Percentiles rank a stretch among this genome's conserved stretches.
These are phyloP conservation scores for Neofusicoccum kwambonambiense DNA, from an alignment of 2,329 filamentous ascomycete species.

Conservation along the genomic window DNA sequence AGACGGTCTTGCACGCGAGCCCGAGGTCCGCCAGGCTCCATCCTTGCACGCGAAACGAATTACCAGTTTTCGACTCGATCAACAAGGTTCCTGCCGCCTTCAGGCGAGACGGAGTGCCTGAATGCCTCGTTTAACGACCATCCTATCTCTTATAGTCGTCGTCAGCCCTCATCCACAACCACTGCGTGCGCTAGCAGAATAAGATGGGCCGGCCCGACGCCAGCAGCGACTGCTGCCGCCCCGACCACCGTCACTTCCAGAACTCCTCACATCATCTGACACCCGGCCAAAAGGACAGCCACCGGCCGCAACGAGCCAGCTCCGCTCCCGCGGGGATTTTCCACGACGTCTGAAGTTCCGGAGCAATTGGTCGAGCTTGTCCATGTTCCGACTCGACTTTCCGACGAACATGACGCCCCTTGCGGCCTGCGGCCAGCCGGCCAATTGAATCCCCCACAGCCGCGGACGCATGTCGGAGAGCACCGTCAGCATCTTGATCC, in stretches of 20 bases:
- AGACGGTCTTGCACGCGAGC: not conserved
- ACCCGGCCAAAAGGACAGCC: not conserved
- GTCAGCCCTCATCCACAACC: not conserved
- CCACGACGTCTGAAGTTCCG: slow-evolving; percentile 3
- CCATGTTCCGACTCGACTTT: not conserved
- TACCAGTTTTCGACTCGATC: not conserved
- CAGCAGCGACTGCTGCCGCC: not conserved
- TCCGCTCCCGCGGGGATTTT: slow-evolving; percentile 1
- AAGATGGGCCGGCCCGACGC: not conserved
- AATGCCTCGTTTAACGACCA: not conserved
- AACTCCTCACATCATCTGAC: not conserved
- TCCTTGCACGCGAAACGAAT: not conserved
- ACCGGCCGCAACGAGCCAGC: not conserved
- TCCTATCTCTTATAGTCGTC: not conserved
- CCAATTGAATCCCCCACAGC: not conserved
- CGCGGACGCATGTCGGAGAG: not conserved
- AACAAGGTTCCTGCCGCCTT: not conserved
- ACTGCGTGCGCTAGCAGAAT: not conserved
- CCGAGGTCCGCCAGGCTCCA: not conserved
- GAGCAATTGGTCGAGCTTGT: not conserved
- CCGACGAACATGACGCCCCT: not conserved
- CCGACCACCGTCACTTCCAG: not conserved
- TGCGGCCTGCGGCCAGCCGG: not conserved
- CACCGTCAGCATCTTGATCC: not conserved
- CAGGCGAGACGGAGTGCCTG: not conserved